These are phyloP conservation scores for Amanita thiersii DNA, from an alignment of 768 basidiomycete genomes.

Conservation along the genomic window DNA sequence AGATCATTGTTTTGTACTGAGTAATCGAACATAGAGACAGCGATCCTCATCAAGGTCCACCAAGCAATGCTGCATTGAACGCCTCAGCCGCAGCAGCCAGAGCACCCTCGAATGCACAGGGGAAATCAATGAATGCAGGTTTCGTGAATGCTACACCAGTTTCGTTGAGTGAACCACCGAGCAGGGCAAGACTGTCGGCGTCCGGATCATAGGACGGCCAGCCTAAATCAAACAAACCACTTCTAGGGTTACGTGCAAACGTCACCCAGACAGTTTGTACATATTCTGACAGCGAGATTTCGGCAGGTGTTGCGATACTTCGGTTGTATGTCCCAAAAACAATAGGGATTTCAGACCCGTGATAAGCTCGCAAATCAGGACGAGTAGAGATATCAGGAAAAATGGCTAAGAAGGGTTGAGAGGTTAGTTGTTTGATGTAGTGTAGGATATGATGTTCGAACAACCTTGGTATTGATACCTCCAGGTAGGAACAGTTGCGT, in stretches of 20 bases:
- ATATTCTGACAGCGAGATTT: constrained; percentile 24
- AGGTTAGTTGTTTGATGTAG: no score
- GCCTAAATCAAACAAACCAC: constrained; percentile 17
- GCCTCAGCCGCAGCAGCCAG: no score
- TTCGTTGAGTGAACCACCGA: constrained; percentile 16
- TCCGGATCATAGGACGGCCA: constrained; percentile 18
- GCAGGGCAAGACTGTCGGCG: constrained; percentile 12
- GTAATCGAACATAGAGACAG: no score
- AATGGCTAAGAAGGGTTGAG: constrained; percentile 17
- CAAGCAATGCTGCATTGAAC: no score
- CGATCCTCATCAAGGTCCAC: no score
- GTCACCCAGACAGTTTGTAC: constrained; percentile 32
- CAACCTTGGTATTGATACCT: neutral
- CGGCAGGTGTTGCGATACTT: constrained; percentile 14
- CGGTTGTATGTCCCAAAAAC: constrained; percentile 28
- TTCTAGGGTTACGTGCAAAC: constrained; percentile 30
- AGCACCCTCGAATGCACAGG: constrained; percentile 10
- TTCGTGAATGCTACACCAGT: constrained; percentile 14
- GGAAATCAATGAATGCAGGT: constrained; percentile 11
- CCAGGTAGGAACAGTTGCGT: neutral
- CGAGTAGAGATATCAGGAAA: constrained; percentile 27
- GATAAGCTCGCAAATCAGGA: constrained; percentile 27
- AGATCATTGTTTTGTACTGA: no score
- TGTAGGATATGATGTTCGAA: no score
- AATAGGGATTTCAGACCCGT: constrained; percentile 29